These are phyloP conservation scores for Nadsonia starkeyi-henricii DNA, from an alignment of 1,139 yeast genomes.

Conservation along the genomic window DNA sequence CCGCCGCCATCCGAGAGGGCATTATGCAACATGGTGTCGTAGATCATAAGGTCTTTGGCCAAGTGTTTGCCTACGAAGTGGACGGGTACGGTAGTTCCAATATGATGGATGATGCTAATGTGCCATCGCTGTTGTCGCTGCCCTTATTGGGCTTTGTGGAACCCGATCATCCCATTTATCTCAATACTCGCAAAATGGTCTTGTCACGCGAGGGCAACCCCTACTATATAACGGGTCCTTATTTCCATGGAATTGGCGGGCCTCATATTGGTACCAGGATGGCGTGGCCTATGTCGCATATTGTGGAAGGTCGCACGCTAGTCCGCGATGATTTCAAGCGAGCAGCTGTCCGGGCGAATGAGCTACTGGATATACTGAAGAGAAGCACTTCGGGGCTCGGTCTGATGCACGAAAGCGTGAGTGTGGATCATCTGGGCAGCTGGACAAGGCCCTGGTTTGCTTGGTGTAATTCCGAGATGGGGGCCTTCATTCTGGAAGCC, in stretches of 20 bases:
- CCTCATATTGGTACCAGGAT: constrained; percentile 72
- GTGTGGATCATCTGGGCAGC: constrained; percentile 39
- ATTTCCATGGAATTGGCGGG: constrained; percentile 73
- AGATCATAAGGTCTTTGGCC: constrained; percentile 55
- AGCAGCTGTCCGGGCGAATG: constrained; percentile 16
- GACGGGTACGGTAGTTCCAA: constrained; percentile 72
- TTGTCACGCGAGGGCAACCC: constrained; percentile 63
- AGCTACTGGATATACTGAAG: constrained; percentile 36
- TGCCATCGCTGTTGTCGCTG: constrained; percentile 67
- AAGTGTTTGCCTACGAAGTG: constrained; percentile 75
- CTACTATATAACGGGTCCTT: constrained; percentile 47
- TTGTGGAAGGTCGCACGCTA: constrained; percentile 60
- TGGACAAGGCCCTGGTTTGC: constrained; percentile 79
- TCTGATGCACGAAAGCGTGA: constrained; percentile 69
- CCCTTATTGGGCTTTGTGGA: constrained; percentile 65
- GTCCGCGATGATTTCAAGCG: constrained; percentile 57
- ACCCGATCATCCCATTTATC: constrained; percentile 43
- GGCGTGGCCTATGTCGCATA: constrained; percentile 86
- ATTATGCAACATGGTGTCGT: constrained; percentile 51
- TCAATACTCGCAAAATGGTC: constrained; percentile 68
- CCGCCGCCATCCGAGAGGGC: constrained; percentile 35
- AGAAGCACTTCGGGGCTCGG: constrained; percentile 60
- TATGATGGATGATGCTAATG: constrained; percentile 83
- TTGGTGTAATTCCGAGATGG: constrained; percentile 90
- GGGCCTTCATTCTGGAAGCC: not conserved